Conservation (phyloP, 208 protist genomes). For the Crithidia fasciculata region DNA sequence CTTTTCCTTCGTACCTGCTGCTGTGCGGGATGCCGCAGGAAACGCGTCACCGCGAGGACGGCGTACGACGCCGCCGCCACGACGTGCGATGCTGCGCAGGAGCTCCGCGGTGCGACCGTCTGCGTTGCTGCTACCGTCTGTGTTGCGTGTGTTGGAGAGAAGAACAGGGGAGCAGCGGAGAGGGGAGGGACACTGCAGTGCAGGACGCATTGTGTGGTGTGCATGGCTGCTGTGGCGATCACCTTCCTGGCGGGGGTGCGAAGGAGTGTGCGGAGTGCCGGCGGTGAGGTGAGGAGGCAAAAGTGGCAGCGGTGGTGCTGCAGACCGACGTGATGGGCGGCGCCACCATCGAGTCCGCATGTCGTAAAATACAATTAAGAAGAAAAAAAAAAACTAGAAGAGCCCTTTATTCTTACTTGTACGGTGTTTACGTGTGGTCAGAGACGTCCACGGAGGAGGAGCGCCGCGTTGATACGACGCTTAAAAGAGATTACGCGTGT, state of each 20-base stretch:
- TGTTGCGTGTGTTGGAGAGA: not conserved
- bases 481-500: too few species aligned
- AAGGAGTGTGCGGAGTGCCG: too few species aligned
- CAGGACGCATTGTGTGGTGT: not conserved
- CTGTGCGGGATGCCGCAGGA: not conserved
- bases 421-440: too few species aligned
- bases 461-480: too few species aligned
- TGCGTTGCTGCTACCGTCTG: not conserved
- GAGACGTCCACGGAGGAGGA: too few species aligned
- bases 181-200: not conserved
- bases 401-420: not conserved
- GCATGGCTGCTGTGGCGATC: not conserved
- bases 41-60: not conserved
- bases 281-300: too few species aligned
- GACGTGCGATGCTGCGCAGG: constrained; percentile 26
- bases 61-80: constrained; percentile 12
- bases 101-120: constrained; percentile 21
- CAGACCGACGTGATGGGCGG: not conserved
- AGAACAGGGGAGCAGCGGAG: not conserved
- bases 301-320: not conserved
- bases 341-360: constrained; percentile 11
- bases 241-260: too few species aligned
- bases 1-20: not conserved
- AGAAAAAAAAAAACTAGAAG: not conserved
- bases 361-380: not conserved